Evolutionary conservation across 768 basidiomycete species (phyloP), one percentile per base, ranked within the genome.

Genomic region (Termitomyces sp.): DNA sequence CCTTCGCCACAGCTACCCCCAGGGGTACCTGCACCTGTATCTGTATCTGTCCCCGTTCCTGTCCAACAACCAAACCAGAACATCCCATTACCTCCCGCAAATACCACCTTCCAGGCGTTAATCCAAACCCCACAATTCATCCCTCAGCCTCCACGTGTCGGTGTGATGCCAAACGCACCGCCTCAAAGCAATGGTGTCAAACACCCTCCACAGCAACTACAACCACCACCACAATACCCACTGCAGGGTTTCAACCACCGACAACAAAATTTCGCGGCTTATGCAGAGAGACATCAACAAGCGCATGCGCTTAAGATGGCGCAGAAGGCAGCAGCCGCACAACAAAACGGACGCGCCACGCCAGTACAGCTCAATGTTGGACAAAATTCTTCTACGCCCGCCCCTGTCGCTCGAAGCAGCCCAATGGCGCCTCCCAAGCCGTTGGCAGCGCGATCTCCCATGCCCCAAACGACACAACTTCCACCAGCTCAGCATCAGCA

Each of bases 351-450:
- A 8, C 69, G 74, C 48, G 62, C 66, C 20, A 76, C 75, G 11
- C 71, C 69, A 16, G 60, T 32, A 4, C 75, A 72, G 64, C 52
- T 61, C 56, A 65, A 66, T 16, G 56, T 53, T 13, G 60, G 58
- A 13, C 55, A 52, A 39, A 54, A 20, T 38, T 52, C 55, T 16
- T 49, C 56, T 12, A 53, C 65, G 8, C 52, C 67, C 9, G 45
- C 72, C 16, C 69, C 72, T 13, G 49, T 57, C 12, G 65, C 66
- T 28, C 73, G 78, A 12, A 71, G 63, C 46, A 80, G 79, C 57
- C 81, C 81, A 0, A 65, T 75, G 62, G 69, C 74, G 12, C 59
- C 68, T 33, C 74, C 71, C 32, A 76, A 75, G 55, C 66, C 69
- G 15, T 60, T 74, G 16, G 68, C 70, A 15, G 68, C 74, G 33